Base-by-base conservation (phyloP, 2,329 filamentous ascomycete species). In the Stenocarpella maydis region DNA sequence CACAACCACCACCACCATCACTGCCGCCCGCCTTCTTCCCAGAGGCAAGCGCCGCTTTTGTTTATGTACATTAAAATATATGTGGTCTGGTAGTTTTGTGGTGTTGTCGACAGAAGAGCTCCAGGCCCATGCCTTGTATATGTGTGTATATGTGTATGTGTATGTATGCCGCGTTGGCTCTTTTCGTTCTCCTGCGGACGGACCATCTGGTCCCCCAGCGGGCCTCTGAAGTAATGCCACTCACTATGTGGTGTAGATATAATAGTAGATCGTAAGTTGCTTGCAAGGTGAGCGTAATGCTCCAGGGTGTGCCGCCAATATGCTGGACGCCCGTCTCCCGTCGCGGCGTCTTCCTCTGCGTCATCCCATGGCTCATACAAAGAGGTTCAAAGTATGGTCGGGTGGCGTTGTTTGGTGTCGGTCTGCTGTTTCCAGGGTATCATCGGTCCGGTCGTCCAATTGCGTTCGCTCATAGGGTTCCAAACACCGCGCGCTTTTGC, bases 41-140 rank as follows among this genome's bases (percentile, higher is more conserved):
- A 31, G 34, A 21, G 21, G 28, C 58, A 63, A 37, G 58, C 41
- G n/a, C 4, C 12, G 7, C 19, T 63, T 2, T 37, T 26, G 7
- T 37, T 63, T 63, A 63, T 63, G 58, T 63, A 63, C 58, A 63
- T 63, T 63, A 63, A 34, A 55, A 58, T n/a, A 63, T 49, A 7
- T 49, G 19, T 37, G 41, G 58, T 63, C 19, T 37, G n/a, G 43
- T 63, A 49, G n/a, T 31, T 49, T 31, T 19, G 54, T 41, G 5
- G 34, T 17, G 54, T n/a, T 63, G 45, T 63, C 28, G 58, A 63
- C 43, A 63, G 28, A 49, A 63, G 58, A 63, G 58, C 58, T 63
- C 58, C 58, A 63, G 58, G 58, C 58, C 43, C 58, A 37, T 63
- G 58, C 58, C 58, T 49, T 49, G 28, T 63, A 49, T 49, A 4